Evolutionary conservation across 306 rosid species (phyloP).

Genomic region (Lablab purpureus): DNA sequence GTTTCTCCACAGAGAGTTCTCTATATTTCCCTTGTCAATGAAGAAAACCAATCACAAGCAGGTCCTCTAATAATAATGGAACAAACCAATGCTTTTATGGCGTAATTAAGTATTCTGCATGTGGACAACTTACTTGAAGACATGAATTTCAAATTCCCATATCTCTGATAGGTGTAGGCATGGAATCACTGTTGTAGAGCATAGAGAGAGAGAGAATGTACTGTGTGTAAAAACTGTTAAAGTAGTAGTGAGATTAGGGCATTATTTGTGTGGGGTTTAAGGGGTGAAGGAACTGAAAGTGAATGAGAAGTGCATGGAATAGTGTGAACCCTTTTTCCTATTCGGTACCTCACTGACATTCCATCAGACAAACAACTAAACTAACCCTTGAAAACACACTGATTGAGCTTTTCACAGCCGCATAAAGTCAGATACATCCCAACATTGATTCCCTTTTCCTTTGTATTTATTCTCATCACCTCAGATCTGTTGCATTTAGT

Average conservation of each 20-base stretch:
- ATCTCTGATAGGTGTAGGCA: constrained; percentile 34
- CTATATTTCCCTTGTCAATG: constrained; percentile 20
- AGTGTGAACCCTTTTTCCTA: constrained; percentile 65
- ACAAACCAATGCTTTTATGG: constrained; percentile 27
- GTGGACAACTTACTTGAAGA: constrained; percentile 45
- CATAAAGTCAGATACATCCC: constrained; percentile 84
- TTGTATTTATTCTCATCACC: constrained; percentile 70
- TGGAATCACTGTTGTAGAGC: constrained; percentile 32
- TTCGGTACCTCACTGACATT: constrained; percentile 79
- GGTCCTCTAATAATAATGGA: constrained; percentile 22
- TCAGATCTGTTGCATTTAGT: constrained; percentile 58
- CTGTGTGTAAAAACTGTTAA: constrained; percentile 40
- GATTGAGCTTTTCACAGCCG: constrained; percentile 67
- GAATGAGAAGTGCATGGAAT: constrained; percentile 62
- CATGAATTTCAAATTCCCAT: constrained; percentile 35
- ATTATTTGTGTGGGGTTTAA: constrained; percentile 46
- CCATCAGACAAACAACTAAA: constrained; percentile 63
- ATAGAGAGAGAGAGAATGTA: constrained; percentile 23
- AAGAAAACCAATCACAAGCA: constrained; percentile 4
- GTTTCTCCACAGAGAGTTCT: neutral
- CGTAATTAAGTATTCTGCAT: constrained; percentile 50
- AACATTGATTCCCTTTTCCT: constrained; percentile 95
- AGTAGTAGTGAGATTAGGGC: constrained; percentile 46
- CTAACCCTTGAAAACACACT: constrained; percentile 53
- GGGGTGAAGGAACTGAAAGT: constrained; percentile 50